phyloP scores from a whole-genome alignment of 2,329 filamentous ascomycete species.

The Cercospora sp. region DNA sequence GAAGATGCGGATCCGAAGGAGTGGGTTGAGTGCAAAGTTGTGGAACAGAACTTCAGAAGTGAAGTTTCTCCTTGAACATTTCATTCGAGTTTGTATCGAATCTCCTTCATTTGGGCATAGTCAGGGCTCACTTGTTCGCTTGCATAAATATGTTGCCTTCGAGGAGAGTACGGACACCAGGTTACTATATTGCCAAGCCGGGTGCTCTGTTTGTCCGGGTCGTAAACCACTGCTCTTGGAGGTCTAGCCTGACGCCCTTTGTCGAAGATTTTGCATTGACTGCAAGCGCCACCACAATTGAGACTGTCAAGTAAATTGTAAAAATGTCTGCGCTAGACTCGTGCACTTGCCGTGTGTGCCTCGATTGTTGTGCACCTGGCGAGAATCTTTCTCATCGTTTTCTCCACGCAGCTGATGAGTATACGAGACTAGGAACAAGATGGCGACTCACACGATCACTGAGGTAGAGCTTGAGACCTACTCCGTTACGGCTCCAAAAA shows the following conservation, averaged over 20 bases:
- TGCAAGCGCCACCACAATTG: neutral
- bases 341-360: neutral
- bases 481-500: neutral
- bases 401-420: neutral
- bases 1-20: neutral
- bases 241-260: slow-evolving; percentile 11
- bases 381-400: too few species aligned
- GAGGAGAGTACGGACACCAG: neutral
- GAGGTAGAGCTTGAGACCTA: neutral
- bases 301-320: neutral
- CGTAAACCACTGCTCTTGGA: slow-evolving; percentile 4
- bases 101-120: neutral
- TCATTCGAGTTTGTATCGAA: neutral
- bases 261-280: neutral
- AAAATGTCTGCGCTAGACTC: neutral
- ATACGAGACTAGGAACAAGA: neutral
- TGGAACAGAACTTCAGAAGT: too few species aligned
- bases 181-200: slow-evolving; percentile 5
- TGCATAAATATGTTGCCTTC: neutral
- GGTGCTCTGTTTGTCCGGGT: neutral
- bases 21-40: neutral
- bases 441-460: slow-evolving; percentile 1
- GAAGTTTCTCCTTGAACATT: neutral
- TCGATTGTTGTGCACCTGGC: neutral
- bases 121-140: neutral